Conservation (phyloP, 164 flowering plant species). For the Aristolochia fimbriata region DNA sequence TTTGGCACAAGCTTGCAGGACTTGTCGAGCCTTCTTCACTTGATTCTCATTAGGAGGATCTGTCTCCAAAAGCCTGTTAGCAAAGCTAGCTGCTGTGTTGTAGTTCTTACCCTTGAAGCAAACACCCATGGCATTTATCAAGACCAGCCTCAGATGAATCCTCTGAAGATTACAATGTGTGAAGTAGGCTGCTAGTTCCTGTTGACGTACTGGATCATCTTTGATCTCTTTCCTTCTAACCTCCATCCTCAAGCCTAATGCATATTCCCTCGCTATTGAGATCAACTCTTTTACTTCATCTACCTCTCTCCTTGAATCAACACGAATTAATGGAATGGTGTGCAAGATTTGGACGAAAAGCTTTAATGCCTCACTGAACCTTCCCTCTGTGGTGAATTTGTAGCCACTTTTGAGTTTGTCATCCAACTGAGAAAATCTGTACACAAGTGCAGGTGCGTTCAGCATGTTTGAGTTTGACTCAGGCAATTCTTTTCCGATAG, state of each 20-base stretch:
- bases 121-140: slow-evolving; percentile 36
- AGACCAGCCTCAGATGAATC: slow-evolving; percentile 35
- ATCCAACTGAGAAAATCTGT: slow-evolving; percentile 61
- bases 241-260: slow-evolving; percentile 44
- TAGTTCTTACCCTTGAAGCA: slow-evolving; percentile 59
- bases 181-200: slow-evolving; percentile 73
- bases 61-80: slow-evolving; percentile 56
- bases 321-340: slow-evolving; percentile 61
- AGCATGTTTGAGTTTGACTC: slow-evolving; percentile 66
- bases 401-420: slow-evolving; percentile 74
- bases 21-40: slow-evolving; percentile 56
- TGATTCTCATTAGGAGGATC: slow-evolving; percentile 57
- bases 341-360: slow-evolving; percentile 39
- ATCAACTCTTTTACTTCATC: slow-evolving; percentile 77
- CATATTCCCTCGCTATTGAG: slow-evolving; percentile 47
- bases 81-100: slow-evolving; percentile 56
- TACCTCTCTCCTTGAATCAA: slow-evolving; percentile 56
- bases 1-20: slow-evolving; percentile 37
- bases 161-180: slow-evolving; percentile 56
- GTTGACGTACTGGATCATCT: slow-evolving; percentile 41
- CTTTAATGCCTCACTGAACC: slow-evolving; percentile 50
- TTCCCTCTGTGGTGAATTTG: slow-evolving; percentile 52
- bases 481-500: slow-evolving; percentile 57
- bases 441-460: slow-evolving; percentile 73
- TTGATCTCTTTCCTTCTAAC: slow-evolving; percentile 42